Percentiles rank a stretch among this genome's conserved stretches.
phyloP scores from a whole-genome alignment of 257 asterid genomes.

The Solanum sitiens region DNA sequence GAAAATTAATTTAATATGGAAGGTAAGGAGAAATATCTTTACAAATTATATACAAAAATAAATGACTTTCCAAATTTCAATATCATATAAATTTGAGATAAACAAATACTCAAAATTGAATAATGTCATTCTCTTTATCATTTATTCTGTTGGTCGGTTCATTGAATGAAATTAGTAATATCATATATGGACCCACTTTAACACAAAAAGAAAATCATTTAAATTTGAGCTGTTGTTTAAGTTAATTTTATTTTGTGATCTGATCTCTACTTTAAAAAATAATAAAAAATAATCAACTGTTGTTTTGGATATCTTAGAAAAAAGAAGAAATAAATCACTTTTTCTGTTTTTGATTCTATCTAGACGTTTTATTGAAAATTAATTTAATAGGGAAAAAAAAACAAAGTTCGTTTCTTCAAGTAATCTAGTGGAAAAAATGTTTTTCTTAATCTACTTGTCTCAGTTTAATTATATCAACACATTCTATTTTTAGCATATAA shows the following conservation, averaged over 20 bases:
- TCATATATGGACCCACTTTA: not conserved
- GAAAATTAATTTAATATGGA: fast-evolving
- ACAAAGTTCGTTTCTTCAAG: not conserved
- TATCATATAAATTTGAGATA: not conserved
- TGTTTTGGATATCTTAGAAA: not conserved
- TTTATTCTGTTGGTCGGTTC: not conserved
- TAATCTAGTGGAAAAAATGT: not conserved
- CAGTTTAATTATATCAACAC: not conserved
- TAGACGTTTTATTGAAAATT: not conserved
- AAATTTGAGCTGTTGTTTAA: not conserved
- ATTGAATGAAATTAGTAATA: not conserved
- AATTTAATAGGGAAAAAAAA: not conserved
- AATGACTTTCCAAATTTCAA: not conserved
- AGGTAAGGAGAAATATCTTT: no score
- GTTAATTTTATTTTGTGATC: not conserved
- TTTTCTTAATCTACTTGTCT: not conserved
- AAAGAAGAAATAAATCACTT: not conserved
- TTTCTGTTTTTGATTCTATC: not conserved
- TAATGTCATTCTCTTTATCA: not conserved
- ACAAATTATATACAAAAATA: no score
- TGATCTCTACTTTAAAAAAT: not conserved
- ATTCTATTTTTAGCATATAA: not conserved
- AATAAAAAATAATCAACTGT: not conserved
- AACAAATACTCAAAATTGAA: no score
- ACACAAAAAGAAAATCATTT: not conserved